These are phyloP conservation scores for Atractiella rhizophila DNA, from an alignment of 768 basidiomycete species.

Conservation along the genomic window DNA sequence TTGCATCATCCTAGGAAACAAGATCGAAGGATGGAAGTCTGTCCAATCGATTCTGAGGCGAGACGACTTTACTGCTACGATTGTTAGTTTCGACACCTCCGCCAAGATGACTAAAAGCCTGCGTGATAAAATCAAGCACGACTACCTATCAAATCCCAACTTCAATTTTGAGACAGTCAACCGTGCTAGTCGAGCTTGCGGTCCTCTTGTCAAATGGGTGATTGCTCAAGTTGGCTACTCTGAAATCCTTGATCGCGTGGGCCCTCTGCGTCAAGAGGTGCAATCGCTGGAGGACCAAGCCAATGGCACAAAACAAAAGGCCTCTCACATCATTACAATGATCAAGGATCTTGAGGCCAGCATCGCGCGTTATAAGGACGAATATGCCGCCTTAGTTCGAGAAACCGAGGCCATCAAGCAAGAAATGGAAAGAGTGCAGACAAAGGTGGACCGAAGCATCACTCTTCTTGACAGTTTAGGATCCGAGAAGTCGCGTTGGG, in stretches of 20 bases:
- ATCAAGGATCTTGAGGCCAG: conserved; percentile 77
- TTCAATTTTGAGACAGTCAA: conserved; percentile 92
- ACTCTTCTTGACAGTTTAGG: conserved; percentile 78
- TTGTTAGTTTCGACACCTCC: conserved; percentile 82
- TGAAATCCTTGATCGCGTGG: conserved; percentile 87
- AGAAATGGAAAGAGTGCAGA: conserved; percentile 93
- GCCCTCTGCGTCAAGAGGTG: conserved; percentile 84
- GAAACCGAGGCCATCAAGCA: conserved; percentile 88
- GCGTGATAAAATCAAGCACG: conserved; percentile 71
- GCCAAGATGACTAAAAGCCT: conserved; percentile 68
- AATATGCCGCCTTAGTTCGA: conserved; percentile 86
- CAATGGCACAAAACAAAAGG: conserved; percentile 83
- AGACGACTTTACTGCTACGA: conserved; percentile 85
- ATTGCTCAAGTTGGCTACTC: conserved; percentile 92
- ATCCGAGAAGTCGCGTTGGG: conserved; percentile 84
- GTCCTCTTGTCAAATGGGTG: conserved; percentile 93
- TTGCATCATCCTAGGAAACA: conserved; percentile 82
- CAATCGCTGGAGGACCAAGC: conserved; percentile 77
- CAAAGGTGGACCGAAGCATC: conserved; percentile 92
- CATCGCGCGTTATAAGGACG: conserved; percentile 81
- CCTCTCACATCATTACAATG: conserved; percentile 50
- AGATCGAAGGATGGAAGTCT: conserved; percentile 86
- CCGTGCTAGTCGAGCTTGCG: conserved; percentile 84
- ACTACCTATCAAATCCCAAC: conserved; percentile 67
- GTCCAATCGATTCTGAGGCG: conserved; percentile 86